phyloP scores from a whole-genome alignment of 495 filamentous ascomycete genomes.

The Penicillium longicatenatum region DNA sequence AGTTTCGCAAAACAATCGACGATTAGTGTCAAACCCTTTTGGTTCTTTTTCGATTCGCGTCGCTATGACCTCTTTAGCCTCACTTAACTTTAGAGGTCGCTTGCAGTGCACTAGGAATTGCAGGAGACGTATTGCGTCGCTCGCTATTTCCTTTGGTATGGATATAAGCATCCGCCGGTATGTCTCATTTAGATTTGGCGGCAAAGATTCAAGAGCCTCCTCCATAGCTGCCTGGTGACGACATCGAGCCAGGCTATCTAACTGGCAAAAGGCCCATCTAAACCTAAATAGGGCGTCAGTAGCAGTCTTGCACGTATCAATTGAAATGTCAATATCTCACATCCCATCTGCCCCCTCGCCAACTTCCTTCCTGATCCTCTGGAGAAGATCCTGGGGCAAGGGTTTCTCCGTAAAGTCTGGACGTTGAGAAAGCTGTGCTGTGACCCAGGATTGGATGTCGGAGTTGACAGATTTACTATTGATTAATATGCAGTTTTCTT shows the following conservation, averaged over 20 bases:
- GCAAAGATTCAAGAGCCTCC: slow-evolving; percentile 33
- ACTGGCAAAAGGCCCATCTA: slow-evolving; percentile 43
- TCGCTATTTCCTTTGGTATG: slow-evolving; percentile 25
- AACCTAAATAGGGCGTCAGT: slow-evolving; percentile 35
- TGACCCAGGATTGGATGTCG: slow-evolving; percentile 32
- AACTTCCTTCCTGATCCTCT: slow-evolving; percentile 19
- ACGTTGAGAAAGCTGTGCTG: slow-evolving; percentile 22
- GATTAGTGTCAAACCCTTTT: slow-evolving; percentile 16
- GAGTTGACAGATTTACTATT: slow-evolving; percentile 23
- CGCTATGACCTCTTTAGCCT: slow-evolving; percentile 29
- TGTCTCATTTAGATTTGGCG: slow-evolving; percentile 37
- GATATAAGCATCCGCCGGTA: slow-evolving; percentile 37
- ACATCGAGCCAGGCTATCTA: slow-evolving; percentile 38
- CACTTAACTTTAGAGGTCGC: slow-evolving; percentile 20
- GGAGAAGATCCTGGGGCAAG: slow-evolving; percentile 18
- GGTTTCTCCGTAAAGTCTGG: slow-evolving; percentile 25
- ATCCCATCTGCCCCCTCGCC: slow-evolving; percentile 37
- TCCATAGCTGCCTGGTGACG: slow-evolving; percentile 19
- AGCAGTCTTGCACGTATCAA: slow-evolving; percentile 14
- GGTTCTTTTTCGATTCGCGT: slow-evolving; percentile 15
- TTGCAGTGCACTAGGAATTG: slow-evolving; percentile 27
- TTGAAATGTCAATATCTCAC: slow-evolving; percentile 23
- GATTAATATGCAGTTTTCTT: slow-evolving; percentile 15
- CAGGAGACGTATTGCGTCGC: slow-evolving; percentile 25
- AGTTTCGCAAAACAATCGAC: slow-evolving; percentile 22